These are phyloP conservation scores for Nyctanthes arbortristis DNA, from an alignment of 257 asterid species.

Conservation along the genomic window DNA sequence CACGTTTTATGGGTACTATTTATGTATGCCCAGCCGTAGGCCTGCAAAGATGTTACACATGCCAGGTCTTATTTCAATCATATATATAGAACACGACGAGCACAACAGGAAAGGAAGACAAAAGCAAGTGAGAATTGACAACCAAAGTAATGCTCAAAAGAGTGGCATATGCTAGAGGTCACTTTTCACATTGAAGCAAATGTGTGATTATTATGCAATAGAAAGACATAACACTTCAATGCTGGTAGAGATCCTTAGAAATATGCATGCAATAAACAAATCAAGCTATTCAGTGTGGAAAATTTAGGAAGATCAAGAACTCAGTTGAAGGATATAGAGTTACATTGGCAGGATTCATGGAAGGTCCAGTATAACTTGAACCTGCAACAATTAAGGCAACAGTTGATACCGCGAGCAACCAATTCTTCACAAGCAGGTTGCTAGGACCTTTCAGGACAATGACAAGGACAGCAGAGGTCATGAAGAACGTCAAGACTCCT, in stretches of 20 bases:
- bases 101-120: background rate
- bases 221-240: background rate
- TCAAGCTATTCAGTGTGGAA: background rate
- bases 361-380: slow-evolving; percentile 81
- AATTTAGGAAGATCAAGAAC: background rate
- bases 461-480: slow-evolving; percentile 63
- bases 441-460: slow-evolving; percentile 69
- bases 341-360: slow-evolving; percentile 97
- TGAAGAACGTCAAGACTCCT: slow-evolving; percentile 71
- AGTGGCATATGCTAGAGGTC: too few relatives aligned
- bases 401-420: slow-evolving; percentile 66
- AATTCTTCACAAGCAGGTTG: slow-evolving; percentile 55
- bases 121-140: background rate
- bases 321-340: slow-evolving; percentile 26
- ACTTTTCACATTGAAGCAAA: too few relatives aligned
- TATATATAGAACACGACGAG: background rate
- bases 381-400: slow-evolving; percentile 65
- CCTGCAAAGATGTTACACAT: slow-evolving; percentile 50
- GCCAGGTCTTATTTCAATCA: background rate
- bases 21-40: slow-evolving; percentile 95
- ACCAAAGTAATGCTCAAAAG: background rate
- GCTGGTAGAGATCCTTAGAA: background rate
- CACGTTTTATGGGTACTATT: slow-evolving; percentile 67
- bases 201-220: background rate
- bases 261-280: background rate